Evolutionary conservation across 345 rosid species (phyloP).

Genomic region (Erodium maritimum): DNA sequence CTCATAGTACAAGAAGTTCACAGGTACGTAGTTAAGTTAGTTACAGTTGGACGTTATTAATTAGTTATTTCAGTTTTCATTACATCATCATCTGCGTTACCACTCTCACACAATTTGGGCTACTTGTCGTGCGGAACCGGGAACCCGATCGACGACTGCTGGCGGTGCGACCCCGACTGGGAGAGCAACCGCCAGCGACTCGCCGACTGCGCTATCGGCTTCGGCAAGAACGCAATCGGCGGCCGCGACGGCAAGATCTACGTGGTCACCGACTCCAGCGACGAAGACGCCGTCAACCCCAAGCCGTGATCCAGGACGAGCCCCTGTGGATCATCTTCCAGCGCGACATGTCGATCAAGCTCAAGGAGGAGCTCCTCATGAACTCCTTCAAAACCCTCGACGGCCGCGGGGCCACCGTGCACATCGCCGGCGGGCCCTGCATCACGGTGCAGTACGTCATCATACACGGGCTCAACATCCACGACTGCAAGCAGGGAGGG

Average conservation of each 20-base stretch:
- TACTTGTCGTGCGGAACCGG: conserved; percentile 58
- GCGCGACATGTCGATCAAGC: conserved; percentile 54
- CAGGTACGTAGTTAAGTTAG: conserved; percentile 21
- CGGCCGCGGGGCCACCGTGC: conserved; percentile 59
- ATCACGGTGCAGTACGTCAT: conserved; percentile 62
- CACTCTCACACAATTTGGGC: conserved; percentile 46
- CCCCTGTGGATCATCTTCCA: conserved; percentile 63
- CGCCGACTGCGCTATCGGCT: conserved; percentile 66
- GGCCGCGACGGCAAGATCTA: conserved; percentile 59
- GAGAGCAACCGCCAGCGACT: conserved; percentile 47
- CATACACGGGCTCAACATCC: conserved; percentile 55
- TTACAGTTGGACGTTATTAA: too few species aligned
- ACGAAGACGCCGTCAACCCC: conserved; percentile 48
- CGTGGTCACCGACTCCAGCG: conserved; percentile 39
- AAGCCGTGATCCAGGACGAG: conserved; percentile 56
- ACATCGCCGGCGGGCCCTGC: conserved; percentile 65
- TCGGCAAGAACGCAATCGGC: conserved; percentile 64
- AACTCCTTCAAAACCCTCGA: conserved; percentile 68
- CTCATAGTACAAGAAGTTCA: conserved; percentile 46
- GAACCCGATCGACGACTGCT: conserved; percentile 70
- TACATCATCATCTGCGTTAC: too few species aligned
- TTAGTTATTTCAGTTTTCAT: too few species aligned
- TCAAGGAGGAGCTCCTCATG: conserved; percentile 68
- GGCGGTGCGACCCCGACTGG: conserved; percentile 67
- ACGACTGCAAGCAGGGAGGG: conserved; percentile 67